Conservation (phyloP, 2,329 filamentous ascomycete species). For the Fusarium nelsonii region DNA sequence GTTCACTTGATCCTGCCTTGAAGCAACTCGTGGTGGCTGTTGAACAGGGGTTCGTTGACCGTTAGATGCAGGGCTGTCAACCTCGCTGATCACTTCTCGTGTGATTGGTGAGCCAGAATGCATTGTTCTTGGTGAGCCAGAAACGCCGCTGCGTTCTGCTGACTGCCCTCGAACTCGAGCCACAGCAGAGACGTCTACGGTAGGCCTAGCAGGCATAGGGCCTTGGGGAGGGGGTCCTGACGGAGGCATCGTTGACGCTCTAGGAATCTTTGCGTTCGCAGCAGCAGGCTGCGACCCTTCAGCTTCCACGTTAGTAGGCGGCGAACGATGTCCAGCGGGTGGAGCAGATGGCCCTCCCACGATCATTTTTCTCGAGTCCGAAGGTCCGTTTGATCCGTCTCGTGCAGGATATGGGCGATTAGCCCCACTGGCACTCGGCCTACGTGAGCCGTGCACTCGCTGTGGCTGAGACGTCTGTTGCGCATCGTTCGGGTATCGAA, state of each 20-base stretch:
- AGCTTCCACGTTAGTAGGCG: conserved; percentile 56
- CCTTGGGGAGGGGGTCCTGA: conserved; percentile 68
- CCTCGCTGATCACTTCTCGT: conserved; percentile 54
- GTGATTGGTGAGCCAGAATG: conserved; percentile 58
- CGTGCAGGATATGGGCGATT: conserved; percentile 59
- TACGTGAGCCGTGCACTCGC: conserved; percentile 55
- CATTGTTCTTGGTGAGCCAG: conserved; percentile 54
- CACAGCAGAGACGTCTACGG: conserved; percentile 55
- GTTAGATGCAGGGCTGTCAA: conserved; percentile 66
- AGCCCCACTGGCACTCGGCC: conserved; percentile 59
- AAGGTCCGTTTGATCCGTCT: conserved; percentile 65
- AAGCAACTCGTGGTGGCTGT: conserved; percentile 53
- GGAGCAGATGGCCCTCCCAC: conserved; percentile 46
- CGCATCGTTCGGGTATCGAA: conserved; percentile 90
- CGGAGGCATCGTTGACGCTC: conserved; percentile 52
- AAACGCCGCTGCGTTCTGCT: conserved; percentile 57
- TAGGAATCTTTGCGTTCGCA: conserved; percentile 54
- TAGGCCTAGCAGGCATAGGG: conserved; percentile 63
- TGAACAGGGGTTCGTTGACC: conserved; percentile 75
- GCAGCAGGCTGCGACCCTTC: conserved; percentile 52
- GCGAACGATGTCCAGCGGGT: conserved; percentile 58
- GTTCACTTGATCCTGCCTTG: conserved; percentile 53
- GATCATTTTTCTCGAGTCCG: conserved; percentile 64
- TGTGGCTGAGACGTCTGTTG: conserved; percentile 50
- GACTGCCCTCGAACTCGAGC: conserved; percentile 64